Evolutionary conservation across 164 flowering plant species (phyloP), one percentile per base, ranked within the genome.

Genomic region (Litsea cubeba): DNA sequence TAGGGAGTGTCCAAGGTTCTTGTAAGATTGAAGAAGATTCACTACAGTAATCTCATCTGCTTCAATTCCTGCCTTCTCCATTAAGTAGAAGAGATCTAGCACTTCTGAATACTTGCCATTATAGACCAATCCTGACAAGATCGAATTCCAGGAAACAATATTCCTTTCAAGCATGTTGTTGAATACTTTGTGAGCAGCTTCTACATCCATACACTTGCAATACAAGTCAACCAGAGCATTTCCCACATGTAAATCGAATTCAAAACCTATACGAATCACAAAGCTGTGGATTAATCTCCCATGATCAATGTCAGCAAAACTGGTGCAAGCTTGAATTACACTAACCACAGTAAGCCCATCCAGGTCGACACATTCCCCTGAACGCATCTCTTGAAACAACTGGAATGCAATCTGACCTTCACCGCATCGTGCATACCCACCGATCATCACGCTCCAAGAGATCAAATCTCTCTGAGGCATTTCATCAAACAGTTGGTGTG

Each of bases 381-480:
- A 75, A 15, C 78, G 30, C 98, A 91, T 90, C 63, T 83, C 80
- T 26, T 20, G 67, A 62, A 90, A 95, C 81, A 88, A 40, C 72
- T 3, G 30, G 77, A 90, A 77, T 15, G 88, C 90, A 72, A 71
- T 22, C 20, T 26, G 17, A 51, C 86, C 72, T 70, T 87, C 87
- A 66, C 74, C 88, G 40, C 50, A 71, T 22, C 82, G 82, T 12
- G 81, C 85, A 85, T 79, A 85, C 12, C 87, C 93, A 57, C 79
- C 83, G 71, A 95, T 95, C 86, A 91, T 83, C 67, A 80, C 88
- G 79, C 93, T 93, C 97, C 97, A 93, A 51, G 97, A 84, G 22
- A 95, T 85, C 12, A 88, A 88, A 84, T 93, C 97, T 83, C 81
- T 85, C 0, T 78, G 87, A 76, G n/a, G 50, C 89, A 91, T 90